A percentile compares a stretch with the other conserved stretches of the same genome.
These are phyloP conservation scores for Rhizopus microsporus DNA, from an alignment of 371 early-diverging fungal genomes.

Conservation along the genomic window DNA sequence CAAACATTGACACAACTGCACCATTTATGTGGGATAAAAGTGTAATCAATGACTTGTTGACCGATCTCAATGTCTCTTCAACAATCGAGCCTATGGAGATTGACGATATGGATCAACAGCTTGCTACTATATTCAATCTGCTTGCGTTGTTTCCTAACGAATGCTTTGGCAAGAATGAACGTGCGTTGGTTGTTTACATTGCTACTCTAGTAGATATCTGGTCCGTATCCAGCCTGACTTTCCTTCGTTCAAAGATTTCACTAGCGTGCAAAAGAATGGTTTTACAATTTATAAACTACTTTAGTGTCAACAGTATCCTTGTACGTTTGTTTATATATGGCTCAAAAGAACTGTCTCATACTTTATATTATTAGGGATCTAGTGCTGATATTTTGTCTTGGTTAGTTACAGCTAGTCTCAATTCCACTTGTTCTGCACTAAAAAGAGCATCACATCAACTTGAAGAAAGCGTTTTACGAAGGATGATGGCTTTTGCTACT, in stretches of 20 bases:
- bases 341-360: neutral
- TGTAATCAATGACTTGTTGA: neutral
- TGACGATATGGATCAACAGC: slow-evolving; percentile 5
- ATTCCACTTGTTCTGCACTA: slow-evolving; percentile 15
- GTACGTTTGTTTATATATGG: slow-evolving; percentile 23
- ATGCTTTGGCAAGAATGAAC: slow-evolving; percentile 52
- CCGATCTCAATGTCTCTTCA: too few species aligned
- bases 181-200: slow-evolving; percentile 39
- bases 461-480: slow-evolving; percentile 19
- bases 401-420: slow-evolving; percentile 31
- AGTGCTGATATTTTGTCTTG: slow-evolving; percentile 22
- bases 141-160: slow-evolving; percentile 55
- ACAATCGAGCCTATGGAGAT: slow-evolving; percentile 10
- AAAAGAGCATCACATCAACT: slow-evolving; percentile 14
- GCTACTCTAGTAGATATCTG: slow-evolving; percentile 48
- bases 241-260: slow-evolving; percentile 31
- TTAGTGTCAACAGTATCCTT: slow-evolving; percentile 42
- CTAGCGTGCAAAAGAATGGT: slow-evolving; percentile 40
- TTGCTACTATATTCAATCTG: slow-evolving; percentile 23
- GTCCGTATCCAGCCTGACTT: slow-evolving; percentile 18
- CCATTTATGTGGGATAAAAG: neutral
- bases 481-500: slow-evolving; percentile 10
- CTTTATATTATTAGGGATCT: slow-evolving; percentile 13
- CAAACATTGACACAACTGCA: slow-evolving; percentile 3
- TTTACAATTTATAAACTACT: slow-evolving; percentile 37